Evolutionary conservation across 2,329 filamentous ascomycete species (phyloP).

Genomic region (Huntiella omanensis): DNA sequence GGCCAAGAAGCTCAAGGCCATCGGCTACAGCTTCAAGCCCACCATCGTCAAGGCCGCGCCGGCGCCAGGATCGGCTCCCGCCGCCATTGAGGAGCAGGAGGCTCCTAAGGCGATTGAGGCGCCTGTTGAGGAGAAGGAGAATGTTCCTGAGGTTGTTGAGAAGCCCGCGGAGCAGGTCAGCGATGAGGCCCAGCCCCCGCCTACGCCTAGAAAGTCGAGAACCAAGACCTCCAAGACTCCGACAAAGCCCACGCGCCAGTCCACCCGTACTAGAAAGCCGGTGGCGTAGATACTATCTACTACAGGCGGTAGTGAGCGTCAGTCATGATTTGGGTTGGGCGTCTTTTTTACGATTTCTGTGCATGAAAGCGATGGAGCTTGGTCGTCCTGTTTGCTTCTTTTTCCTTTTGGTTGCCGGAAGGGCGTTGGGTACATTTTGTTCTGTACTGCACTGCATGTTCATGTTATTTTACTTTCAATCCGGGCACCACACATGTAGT

Average conservation of each 20-base stretch:
- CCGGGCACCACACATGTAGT: conserved; percentile 6
- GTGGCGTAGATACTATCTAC: neutral
- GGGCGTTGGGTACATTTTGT: conserved; percentile 8
- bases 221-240: conserved; percentile 20
- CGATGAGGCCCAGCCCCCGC: conserved; percentile 18
- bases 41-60: conserved; percentile 46
- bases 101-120: conserved; percentile 22
- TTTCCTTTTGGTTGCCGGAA: conserved; percentile 9
- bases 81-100: conserved; percentile 13
- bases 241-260: conserved; percentile 10
- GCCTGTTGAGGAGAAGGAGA: conserved; percentile 5
- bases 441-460: conserved; percentile 8
- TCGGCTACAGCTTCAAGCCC: conserved; percentile 69
- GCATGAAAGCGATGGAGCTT: conserved; percentile 5
- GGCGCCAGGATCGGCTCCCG: conserved; percentile 20
- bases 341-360: too few species aligned
- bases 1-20: conserved; percentile 53
- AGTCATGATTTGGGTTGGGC: too few species aligned
- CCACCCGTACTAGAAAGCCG: conserved; percentile 11
- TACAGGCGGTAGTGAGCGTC: too few species aligned
- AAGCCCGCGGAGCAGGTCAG: conserved; percentile 11
- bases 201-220: conserved; percentile 14
- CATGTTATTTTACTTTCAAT: conserved; percentile 9
- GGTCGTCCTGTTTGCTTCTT: conserved; percentile 9
- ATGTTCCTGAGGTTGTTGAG: conserved; percentile 17